Base-by-base conservation (phyloP, 257 asterid species). In the Solanum neorickii region DNA sequence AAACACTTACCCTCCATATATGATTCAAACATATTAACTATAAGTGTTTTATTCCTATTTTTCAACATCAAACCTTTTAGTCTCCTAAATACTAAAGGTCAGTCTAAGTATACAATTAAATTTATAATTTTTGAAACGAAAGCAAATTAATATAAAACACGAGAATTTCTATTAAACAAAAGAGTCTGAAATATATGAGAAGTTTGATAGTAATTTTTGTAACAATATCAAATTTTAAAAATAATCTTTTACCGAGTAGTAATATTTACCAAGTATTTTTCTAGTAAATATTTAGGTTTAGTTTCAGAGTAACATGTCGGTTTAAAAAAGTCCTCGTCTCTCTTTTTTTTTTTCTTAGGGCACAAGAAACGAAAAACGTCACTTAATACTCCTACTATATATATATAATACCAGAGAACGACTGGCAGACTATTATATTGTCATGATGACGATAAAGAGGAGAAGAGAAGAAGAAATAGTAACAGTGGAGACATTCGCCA, bases 401-500 rank as follows among this genome's bases (percentile, higher is more conserved):
- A 74, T 9, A 33, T 33, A 33, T 33, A 33, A 33, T 3, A 33
- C 35, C 35, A 33, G 35, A 33, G 35, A 33, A 33, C 35, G 35
- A 33, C 35, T 33, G 35, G 35, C 35, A 35, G 44, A 41, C 44
- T 41, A 1, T 41, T 41, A 8, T 41, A 41, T 60, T 37, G 82
- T 18, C 60, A 78, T 2, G 12, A 59, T 78, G 84, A 16, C 84
- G 18, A 46, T 78, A 9, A 78, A 78, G 41, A 78, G 84, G 35
- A 27, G 84, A n/a, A 78, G 65, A 78, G 84, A 78, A 77, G 83
- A 44, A 44, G 62, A 42, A 44, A 14, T 46, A 47, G 56, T 47
- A 29, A 70, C 83, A 70, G 86, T 86, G 44, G 85, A 86, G 47
- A 39, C 65, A n/a, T 5, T 86, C 42, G 88, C 88, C 42, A 86